Percentiles rank a stretch among this genome's conserved stretches.
These are phyloP conservation scores for Stygiomarasmius scandens DNA, from an alignment of 1,284 basidiomycete genomes.

Conservation along the genomic window DNA sequence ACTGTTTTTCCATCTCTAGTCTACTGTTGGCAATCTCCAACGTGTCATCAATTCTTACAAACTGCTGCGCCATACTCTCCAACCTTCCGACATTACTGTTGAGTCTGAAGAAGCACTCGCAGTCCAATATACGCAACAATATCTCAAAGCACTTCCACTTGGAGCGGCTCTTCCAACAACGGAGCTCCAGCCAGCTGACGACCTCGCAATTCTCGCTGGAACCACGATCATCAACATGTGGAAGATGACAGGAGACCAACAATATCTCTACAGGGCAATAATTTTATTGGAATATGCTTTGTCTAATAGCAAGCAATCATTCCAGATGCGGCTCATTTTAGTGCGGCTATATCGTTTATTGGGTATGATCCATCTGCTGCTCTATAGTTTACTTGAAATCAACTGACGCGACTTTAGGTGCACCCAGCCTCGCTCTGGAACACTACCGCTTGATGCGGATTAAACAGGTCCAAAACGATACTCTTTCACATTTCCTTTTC, in stretches of 20 bases:
- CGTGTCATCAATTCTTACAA: conserved; percentile 74
- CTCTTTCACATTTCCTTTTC: conserved; percentile 78
- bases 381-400: conserved; percentile 3
- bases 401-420: conserved; percentile 62
- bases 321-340: conserved; percentile 73
- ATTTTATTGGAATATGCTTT: conserved; percentile 73
- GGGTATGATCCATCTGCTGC: conserved; percentile 45
- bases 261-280: conserved; percentile 64
- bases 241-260: conserved; percentile 53
- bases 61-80: conserved; percentile 62
- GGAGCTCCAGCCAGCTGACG: conserved; percentile 88
- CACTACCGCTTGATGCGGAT: conserved; percentile 77
- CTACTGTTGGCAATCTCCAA: conserved; percentile 50
- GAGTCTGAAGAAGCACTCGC: conserved; percentile 60
- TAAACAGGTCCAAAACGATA: conserved; percentile 86
- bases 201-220: conserved; percentile 75
- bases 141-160: conserved; percentile 65
- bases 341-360: conserved; percentile 80
- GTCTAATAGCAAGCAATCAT: conserved; percentile 75
- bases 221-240: conserved; percentile 71
- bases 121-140: conserved; percentile 56
- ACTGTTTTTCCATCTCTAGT: conserved; percentile 34
- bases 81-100: conserved; percentile 47
- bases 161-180: conserved; percentile 69
- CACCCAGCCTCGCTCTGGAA: conserved; percentile 67